Percentiles rank a stretch among this genome's conserved stretches.
phyloP scores from a whole-genome alignment of 441 rosid genomes.

The Corymbia calophylla region DNA sequence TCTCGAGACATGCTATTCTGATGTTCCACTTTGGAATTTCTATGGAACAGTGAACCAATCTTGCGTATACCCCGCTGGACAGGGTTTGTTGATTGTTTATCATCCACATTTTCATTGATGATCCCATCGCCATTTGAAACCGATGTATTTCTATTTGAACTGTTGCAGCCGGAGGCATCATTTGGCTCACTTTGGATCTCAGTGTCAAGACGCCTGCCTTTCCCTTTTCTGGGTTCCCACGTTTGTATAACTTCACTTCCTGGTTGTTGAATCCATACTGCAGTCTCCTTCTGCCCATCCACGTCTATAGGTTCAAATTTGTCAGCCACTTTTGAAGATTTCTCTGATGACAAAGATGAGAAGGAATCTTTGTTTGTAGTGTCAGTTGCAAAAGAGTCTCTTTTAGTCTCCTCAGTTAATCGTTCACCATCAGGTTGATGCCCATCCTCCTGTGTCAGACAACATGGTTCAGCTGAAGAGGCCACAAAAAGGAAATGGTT shows the following conservation, averaged over 20 bases:
- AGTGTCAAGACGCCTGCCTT: conserved; percentile 39
- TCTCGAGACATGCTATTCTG: conserved; percentile 28
- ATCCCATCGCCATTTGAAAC: conserved; percentile 36
- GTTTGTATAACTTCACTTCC: conserved; percentile 71
- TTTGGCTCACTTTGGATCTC: conserved; percentile 27
- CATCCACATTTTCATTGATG: conserved; percentile 41
- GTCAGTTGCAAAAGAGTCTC: conserved; percentile 28
- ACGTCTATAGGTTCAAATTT: conserved; percentile 70
- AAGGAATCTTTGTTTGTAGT: conserved; percentile 28
- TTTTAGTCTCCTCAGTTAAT: conserved; percentile 32
- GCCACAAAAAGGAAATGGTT: background rate
- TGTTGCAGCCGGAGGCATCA: conserved; percentile 20
- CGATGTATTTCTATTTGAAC: conserved; percentile 29
- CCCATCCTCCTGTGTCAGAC: conserved; percentile 24
- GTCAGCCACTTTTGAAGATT: conserved; percentile 47
- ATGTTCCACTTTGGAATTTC: conserved; percentile 41
- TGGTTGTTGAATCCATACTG: conserved; percentile 85
- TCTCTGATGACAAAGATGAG: conserved; percentile 39
- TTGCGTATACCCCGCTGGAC: conserved; percentile 40
- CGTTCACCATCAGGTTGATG: conserved; percentile 23
- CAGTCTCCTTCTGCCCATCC: conserved; percentile 69
- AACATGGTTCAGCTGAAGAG: background rate
- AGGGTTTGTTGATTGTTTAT: conserved; percentile 13
- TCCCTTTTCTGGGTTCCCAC: conserved; percentile 91
- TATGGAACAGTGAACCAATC: conserved; percentile 50